Base-by-base conservation (phyloP, 2,329 filamentous ascomycete genomes). In the Colletotrichum ledebouriae region DNA sequence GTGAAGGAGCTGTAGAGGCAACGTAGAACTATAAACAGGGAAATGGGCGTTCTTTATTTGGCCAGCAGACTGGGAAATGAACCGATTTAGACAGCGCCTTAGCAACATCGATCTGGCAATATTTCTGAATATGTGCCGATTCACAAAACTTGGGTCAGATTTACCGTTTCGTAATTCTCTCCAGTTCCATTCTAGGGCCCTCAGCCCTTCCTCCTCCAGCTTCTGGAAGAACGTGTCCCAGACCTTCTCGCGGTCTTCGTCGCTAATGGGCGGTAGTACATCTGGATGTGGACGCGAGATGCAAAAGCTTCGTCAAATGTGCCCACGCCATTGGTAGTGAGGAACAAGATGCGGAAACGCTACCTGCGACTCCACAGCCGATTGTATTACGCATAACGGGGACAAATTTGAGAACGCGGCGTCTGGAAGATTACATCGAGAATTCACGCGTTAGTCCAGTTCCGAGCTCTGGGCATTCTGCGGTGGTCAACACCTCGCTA, bases 231-330 rank as follows among this genome's bases (percentile, higher is more conserved):
- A 50, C 2, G 71, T 75, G 12, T 74, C 39, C 76, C 77, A 79
- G 7, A 78, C 61, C 15, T 71, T 47, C 11, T 73, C 58, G 1
- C 75, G 67, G 25, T 75, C 67, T 0, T 73, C 71, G 4, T 77
- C 74, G 2, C 71, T 71, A 10, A 76, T 6, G 75, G 71, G 0
- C 67, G 60, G 25, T 77, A 77, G 58, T 74, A 73, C 0, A 78
- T 59, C 46, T 76, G 70, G 4, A 79, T 53, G 17, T 78, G 76
- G 2, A 78, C 70, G 2, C 76, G 73, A 0, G 76, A 78, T 10
- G 75, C 73, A 57, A 78, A 76, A 2, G 76, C 76, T 3, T 77
- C 75, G 20, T 78, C 76, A 34, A 78, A 77, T 0, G 71, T 60
- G 0, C 73, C 76, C 1, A 77, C 73, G 1, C 76, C 63, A 44